These are phyloP conservation scores for Clonostachys chloroleuca DNA, from an alignment of 2,329 filamentous ascomycete species.

Conservation along the genomic window DNA sequence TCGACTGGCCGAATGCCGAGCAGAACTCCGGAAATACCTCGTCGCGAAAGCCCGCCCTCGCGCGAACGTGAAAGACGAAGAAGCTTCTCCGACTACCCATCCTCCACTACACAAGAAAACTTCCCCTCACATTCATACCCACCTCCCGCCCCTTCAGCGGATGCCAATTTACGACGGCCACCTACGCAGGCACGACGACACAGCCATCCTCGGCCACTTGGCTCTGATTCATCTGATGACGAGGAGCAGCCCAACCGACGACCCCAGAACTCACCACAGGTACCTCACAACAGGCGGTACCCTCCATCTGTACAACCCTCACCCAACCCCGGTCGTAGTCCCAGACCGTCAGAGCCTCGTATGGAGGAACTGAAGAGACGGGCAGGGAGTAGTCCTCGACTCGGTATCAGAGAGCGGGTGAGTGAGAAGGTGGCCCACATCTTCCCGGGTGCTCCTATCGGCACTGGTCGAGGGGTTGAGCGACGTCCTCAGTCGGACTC, in stretches of 20 bases:
- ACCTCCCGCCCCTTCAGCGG: slow-evolving; percentile 19
- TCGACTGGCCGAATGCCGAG: slow-evolving; percentile 22
- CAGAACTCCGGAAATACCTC: slow-evolving; percentile 20
- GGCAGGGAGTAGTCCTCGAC: slow-evolving; percentile 28
- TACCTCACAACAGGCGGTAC: slow-evolving; percentile 11
- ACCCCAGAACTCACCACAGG: slow-evolving; percentile 16
- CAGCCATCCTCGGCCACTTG: slow-evolving; percentile 41
- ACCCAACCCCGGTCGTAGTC: slow-evolving; percentile 4
- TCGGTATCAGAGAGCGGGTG: slow-evolving; percentile 34
- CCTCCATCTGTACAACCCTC: background rate
- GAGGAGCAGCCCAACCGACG: slow-evolving; percentile 17
- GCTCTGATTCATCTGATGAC: slow-evolving; percentile 35
- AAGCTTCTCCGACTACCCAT: slow-evolving; percentile 47
- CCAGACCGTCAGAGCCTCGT: too few species aligned
- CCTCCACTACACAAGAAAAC: slow-evolving; percentile 21
- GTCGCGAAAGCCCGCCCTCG: slow-evolving; percentile 17
- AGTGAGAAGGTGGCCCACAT: slow-evolving; percentile 38
- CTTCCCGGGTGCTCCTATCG: slow-evolving; percentile 10
- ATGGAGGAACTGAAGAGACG: slow-evolving; percentile 20
- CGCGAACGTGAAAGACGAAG: slow-evolving; percentile 37
- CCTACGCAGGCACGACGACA: slow-evolving; percentile 31
- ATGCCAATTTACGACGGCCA: slow-evolving; percentile 22
- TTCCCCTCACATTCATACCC: slow-evolving; percentile 13
- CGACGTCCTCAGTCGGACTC: slow-evolving; percentile 30
- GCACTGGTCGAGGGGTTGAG: background rate